Evolutionary conservation across 257 asterid genomes (phyloP).

Genomic region (Primulina huaijiensis): DNA sequence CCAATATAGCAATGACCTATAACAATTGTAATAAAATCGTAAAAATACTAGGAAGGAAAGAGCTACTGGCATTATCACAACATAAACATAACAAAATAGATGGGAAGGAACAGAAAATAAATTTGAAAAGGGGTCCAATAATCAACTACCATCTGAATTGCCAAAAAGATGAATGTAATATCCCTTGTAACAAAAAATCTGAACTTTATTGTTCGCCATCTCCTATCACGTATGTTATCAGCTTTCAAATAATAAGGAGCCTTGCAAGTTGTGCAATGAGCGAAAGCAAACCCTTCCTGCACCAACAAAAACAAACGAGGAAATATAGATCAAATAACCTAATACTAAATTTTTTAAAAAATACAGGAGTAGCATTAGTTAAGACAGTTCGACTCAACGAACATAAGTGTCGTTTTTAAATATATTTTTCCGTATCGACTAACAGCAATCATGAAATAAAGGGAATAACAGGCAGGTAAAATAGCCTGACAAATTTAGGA

Average conservation of each 20-base stretch:
- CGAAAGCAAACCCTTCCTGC: conserved; percentile 96
- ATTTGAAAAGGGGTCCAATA: conserved; percentile 19
- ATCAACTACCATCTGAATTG: conserved; percentile 74
- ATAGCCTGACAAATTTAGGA: not conserved
- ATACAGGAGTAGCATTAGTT: too few species aligned
- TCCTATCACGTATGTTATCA: conserved; percentile 67
- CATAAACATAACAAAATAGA: conserved; percentile 10
- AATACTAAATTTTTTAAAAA: not conserved
- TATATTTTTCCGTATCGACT: not conserved
- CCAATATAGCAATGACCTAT: conserved; percentile 70
- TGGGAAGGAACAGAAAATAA: not conserved
- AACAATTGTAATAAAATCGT: conserved; percentile 28
- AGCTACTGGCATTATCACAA: not conserved
- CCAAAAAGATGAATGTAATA: conserved; percentile 72
- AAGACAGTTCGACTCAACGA: conserved; percentile 11
- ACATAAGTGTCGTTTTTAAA: too few species aligned
- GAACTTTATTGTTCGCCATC: conserved; percentile 86
- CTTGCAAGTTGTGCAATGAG: conserved; percentile 97
- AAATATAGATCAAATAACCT: not conserved
- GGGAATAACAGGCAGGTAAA: not conserved
- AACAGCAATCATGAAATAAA: not conserved
- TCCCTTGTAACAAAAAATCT: conserved; percentile 92
- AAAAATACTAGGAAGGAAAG: not conserved
- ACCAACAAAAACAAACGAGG: conserved; percentile 16
- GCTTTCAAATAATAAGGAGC: conserved; percentile 86